phyloP scores from a whole-genome alignment of 108 stramenopile species.

The Fragilaria radians region DNA sequence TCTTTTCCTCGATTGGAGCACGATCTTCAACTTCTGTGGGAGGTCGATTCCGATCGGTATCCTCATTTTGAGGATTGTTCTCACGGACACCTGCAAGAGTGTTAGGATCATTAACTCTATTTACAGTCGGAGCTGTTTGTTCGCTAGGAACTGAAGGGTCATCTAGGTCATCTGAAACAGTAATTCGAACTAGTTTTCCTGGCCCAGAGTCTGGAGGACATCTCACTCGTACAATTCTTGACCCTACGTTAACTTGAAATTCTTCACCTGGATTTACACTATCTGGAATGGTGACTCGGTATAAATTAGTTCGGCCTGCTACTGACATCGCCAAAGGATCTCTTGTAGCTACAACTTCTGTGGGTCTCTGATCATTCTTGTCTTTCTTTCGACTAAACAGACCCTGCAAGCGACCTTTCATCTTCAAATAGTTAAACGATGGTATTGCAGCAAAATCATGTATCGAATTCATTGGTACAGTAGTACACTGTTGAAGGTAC shows the following conservation, averaged over 20 bases:
- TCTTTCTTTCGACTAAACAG: no score
- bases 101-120: constrained; percentile 18
- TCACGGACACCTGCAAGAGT: constrained; percentile 44
- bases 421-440: no score
- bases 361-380: no score
- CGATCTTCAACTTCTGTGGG: background rate
- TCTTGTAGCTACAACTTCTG: background rate
- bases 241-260: constrained; percentile 76
- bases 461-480: no score
- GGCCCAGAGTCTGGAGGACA: constrained; percentile 54
- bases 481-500: no score
- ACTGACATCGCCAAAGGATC: constrained; percentile 23
- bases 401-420: no score
- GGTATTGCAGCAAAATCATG: no score
- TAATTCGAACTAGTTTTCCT: constrained; percentile 71
- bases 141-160: constrained; percentile 7
- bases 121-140: constrained; percentile 34
- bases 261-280: constrained; percentile 72
- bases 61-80: constrained; percentile 52
- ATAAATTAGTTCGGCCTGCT: constrained; percentile 23
- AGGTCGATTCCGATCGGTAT: constrained; percentile 3
- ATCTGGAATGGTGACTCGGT: constrained; percentile 62
- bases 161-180: constrained; percentile 44
- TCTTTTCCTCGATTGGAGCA: constrained; percentile 28
- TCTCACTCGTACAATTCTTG: constrained; percentile 54